These are phyloP conservation scores for Marasmius sp. DNA, from an alignment of 1,284 basidiomycete species.

Conservation along the genomic window DNA sequence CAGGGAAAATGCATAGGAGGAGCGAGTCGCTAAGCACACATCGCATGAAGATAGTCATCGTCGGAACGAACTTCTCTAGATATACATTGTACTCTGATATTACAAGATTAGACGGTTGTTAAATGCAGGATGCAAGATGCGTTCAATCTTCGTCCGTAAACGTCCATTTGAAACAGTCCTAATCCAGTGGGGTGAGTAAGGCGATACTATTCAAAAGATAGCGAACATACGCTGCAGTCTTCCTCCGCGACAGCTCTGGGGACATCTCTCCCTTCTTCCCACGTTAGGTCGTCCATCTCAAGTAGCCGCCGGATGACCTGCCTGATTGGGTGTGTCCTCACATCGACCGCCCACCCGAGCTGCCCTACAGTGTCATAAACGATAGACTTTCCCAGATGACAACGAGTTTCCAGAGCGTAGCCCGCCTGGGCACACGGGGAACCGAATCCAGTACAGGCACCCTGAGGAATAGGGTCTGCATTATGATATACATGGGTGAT, in stretches of 20 bases:
- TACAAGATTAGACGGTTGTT: too few relatives aligned
- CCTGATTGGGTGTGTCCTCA: constrained; percentile 82
- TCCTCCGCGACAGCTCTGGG: constrained; percentile 51
- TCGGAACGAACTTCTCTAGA: not conserved
- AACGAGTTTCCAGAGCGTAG: constrained; percentile 70
- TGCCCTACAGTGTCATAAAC: constrained; percentile 85
- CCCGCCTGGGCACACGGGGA: constrained; percentile 69
- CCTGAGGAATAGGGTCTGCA: constrained; percentile 80
- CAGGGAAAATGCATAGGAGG: constrained; percentile 82
- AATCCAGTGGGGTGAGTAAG: constrained; percentile 2
- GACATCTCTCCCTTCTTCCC: constrained; percentile 48
- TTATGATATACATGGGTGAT: constrained; percentile 80
- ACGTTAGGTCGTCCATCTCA: constrained; percentile 54
- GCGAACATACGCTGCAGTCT: constrained; percentile 53
- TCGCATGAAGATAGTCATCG: not conserved
- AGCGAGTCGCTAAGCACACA: constrained; percentile 33
- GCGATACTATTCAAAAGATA: not conserved
- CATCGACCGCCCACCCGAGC: constrained; percentile 82
- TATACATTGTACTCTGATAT: too few relatives aligned
- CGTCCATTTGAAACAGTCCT: constrained; percentile 78
- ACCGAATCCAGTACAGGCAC: constrained; percentile 66
- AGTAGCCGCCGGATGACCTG: constrained; percentile 78
- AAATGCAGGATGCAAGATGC: not conserved
- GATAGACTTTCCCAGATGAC: constrained; percentile 70
- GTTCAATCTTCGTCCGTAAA: constrained; percentile 32